These are phyloP conservation scores for Linum usitatissimum DNA, from an alignment of 345 rosid species.

Conservation along the genomic window DNA sequence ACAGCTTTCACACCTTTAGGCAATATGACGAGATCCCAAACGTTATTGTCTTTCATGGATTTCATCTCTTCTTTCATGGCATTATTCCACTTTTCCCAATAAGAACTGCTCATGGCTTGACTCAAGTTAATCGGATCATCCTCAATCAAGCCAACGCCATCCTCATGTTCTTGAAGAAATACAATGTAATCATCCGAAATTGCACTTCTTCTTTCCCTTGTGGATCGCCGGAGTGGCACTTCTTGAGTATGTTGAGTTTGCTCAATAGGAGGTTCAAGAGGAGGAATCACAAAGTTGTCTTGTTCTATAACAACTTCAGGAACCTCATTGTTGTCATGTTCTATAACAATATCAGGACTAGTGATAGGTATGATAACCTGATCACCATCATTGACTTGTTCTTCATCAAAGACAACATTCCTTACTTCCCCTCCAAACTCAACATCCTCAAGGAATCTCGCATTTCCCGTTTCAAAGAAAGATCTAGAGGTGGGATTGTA, in stretches of 20 bases:
- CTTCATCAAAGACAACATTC: background rate
- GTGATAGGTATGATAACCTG: background rate
- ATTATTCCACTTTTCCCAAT: conserved; percentile 4
- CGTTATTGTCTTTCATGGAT: background rate
- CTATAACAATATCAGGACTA: background rate
- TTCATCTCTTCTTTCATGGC: too few relatives aligned
- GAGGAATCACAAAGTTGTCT: background rate
- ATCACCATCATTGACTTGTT: background rate
- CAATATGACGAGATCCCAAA: conserved; percentile 2
- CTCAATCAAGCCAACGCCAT: background rate
- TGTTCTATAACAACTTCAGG: background rate
- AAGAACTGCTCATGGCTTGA: background rate
- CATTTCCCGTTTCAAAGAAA: background rate
- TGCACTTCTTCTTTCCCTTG: background rate
- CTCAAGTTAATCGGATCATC: conserved; percentile 4
- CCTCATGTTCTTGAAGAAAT: conserved; percentile 4
- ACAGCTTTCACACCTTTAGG: background rate
- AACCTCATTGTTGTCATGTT: too few relatives aligned
- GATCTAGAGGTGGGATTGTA: background rate
- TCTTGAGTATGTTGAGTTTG: background rate
- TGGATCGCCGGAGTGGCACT: background rate
- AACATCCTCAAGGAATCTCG: background rate
- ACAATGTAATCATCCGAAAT: conserved; percentile 9
- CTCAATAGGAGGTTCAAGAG: background rate
- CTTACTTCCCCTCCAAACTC: background rate